Evolutionary conservation across 1,284 basidiomycete genomes (phyloP).

Genomic region (Cryptococcus jaspeensis): DNA sequence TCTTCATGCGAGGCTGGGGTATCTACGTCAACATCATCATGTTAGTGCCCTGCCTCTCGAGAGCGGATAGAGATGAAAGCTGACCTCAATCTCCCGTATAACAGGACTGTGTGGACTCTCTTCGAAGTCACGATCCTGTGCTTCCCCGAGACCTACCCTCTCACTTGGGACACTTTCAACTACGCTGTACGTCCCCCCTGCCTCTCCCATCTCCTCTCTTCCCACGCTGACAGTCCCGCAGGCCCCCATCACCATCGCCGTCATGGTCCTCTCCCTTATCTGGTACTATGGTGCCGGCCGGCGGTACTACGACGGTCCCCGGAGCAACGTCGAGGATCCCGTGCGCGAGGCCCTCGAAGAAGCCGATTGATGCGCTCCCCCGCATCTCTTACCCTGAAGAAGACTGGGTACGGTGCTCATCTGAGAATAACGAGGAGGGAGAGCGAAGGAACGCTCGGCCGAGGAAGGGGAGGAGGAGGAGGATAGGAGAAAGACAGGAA

Average conservation of each 20-base stretch:
- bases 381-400: too few relatives aligned
- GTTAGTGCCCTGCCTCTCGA: too few relatives aligned
- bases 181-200: conserved; percentile 17
- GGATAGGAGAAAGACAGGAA: too few relatives aligned
- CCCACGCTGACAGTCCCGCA: neutral
- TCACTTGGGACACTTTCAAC: conserved; percentile 29
- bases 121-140: conserved; percentile 41
- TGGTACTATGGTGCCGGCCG: conserved; percentile 54
- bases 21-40: conserved; percentile 37
- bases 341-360: neutral
- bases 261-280: conserved; percentile 47
- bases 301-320: conserved; percentile 52
- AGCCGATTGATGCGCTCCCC: too few relatives aligned
- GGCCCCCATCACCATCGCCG: conserved; percentile 46
- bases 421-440: too few relatives aligned
- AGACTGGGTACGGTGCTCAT: too few relatives aligned
- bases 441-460: too few relatives aligned
- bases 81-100: neutral
- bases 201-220: neutral
- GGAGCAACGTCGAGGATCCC: conserved; percentile 12
- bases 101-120: conserved; percentile 24
- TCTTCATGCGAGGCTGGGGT: conserved; percentile 39
- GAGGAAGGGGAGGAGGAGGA: too few relatives aligned
- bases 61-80: too few relatives aligned
- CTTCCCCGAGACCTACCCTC: conserved; percentile 25